phyloP scores from a whole-genome alignment of 164 flowering plant species.

The Warburgia ugandensis region DNA sequence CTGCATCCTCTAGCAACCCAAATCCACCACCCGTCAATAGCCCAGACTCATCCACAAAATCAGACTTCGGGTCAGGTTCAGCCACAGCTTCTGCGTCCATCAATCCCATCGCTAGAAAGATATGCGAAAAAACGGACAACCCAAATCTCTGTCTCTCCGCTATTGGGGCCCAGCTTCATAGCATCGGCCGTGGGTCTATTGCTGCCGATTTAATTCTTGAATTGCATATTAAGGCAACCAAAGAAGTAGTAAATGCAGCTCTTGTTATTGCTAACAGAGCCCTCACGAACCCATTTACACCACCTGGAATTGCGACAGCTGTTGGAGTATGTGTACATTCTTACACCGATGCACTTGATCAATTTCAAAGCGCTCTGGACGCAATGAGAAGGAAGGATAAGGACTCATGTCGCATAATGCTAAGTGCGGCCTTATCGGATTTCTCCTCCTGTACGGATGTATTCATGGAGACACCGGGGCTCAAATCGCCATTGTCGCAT shows the following conservation, averaged over 20 bases:
- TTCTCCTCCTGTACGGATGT: conserved; percentile 8
- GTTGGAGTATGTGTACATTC: neutral
- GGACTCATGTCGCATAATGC: conserved; percentile 4
- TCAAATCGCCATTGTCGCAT: neutral
- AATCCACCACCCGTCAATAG: no score
- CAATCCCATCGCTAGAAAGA: conserved; percentile 3
- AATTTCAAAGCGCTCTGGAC: neutral
- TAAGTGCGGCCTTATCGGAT: conserved; percentile 9
- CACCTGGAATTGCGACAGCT: neutral
- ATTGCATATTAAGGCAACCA: conserved; percentile 15
- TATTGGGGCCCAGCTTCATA: conserved; percentile 16
- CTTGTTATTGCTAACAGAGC: neutral
- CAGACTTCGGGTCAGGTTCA: no score
- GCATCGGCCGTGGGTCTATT: neutral
- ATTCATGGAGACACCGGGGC: conserved; percentile 2
- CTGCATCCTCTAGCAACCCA: no score
- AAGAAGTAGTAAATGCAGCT: neutral
- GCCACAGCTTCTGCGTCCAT: conserved; percentile 5
- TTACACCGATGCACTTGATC: conserved; percentile 2
- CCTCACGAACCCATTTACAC: neutral
- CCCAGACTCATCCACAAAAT: no score
- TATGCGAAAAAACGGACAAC: conserved; percentile 23
- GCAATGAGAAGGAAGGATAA: conserved; percentile 1
- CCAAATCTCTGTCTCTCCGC: conserved; percentile 20
- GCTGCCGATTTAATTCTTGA: conserved; percentile 11